Base-by-base conservation (phyloP, 2,329 filamentous ascomycete species). In the Nakataea oryzae region DNA sequence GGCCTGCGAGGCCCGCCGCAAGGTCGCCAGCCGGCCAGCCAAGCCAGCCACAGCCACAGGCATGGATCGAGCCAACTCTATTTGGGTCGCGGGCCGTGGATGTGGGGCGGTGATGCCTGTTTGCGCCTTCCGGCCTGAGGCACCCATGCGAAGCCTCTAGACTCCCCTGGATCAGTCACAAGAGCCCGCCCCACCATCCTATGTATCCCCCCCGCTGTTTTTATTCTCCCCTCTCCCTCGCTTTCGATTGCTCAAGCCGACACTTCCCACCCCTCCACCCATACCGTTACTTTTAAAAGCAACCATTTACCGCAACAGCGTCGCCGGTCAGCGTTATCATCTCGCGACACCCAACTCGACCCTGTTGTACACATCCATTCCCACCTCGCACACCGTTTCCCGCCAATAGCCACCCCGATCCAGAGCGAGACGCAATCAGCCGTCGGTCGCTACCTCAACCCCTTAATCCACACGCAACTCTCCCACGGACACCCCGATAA, bases 391-490 rank as follows among this genome's bases (percentile, higher is more conserved):
- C 17, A 17, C 56, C 41, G 41, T 4, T 26, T 59, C 28, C 30
- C 32, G 47, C 32, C 29, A 12, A 5, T n/a, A 56, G 54, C 24
- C 4, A 56, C 8, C 3, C 21, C 21, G 41, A 41, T 12, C 58
- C 58, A 61, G 41, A 62, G 60, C 60, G 60, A 62, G 60, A 62
- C 60, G 54, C 60, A 55, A 21, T 59, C 9, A 62, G 60, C 26
- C 56, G 60, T 62, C 60, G 60, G 60, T 62, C 60, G 60, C 60
- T 62, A 54, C 41, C 54, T 50, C 41, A 21, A 57, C 27, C 29
- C 55, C 60, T 21, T 30, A 34, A 24, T 29, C 54, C 24, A 55
- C 27, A 55, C 57, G 34, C 28, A 55, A 21, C 56, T 55, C 57
- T 55, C 41, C 56, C 57, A 58, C 54, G 55, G 34, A 58, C 30